These are phyloP conservation scores for Pythium rishiriense DNA, from an alignment of 352 stramenopile genomes.

Conservation along the genomic window DNA sequence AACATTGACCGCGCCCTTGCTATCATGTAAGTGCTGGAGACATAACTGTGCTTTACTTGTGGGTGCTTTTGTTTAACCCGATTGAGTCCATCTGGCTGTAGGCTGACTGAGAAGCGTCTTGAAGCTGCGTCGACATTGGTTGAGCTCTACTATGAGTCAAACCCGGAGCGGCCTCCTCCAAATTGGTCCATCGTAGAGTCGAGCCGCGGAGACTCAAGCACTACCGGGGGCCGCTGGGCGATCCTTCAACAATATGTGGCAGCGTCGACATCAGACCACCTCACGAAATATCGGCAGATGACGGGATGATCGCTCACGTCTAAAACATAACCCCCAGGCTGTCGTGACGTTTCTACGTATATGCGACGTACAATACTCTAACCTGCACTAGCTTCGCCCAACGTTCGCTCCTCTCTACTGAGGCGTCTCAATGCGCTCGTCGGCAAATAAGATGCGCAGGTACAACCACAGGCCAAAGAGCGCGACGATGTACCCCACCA, in stretches of 20 bases:
- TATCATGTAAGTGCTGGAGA: slow-evolving; percentile 25
- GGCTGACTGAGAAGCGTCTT: slow-evolving; percentile 22
- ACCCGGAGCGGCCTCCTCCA: slow-evolving; percentile 21
- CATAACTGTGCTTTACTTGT: neutral
- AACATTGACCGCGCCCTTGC: slow-evolving; percentile 26
- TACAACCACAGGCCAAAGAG: slow-evolving; percentile 66
- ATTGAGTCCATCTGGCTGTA: neutral
- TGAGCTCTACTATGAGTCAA: slow-evolving; percentile 30
- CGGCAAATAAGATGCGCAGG: slow-evolving; percentile 65
- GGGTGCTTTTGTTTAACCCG: neutral
- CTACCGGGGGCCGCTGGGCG: slow-evolving; percentile 8
- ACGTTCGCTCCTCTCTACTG: slow-evolving; percentile 26
- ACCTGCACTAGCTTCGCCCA: neutral
- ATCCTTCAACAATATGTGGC: slow-evolving; percentile 29
- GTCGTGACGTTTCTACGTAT: neutral
- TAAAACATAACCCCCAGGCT: neutral
- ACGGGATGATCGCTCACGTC: neutral
- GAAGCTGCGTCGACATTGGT: slow-evolving; percentile 29
- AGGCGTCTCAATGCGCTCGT: slow-evolving; percentile 49
- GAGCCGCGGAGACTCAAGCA: neutral
- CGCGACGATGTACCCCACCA: slow-evolving; percentile 45
- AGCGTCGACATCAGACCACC: slow-evolving; percentile 20
- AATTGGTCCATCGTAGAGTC: slow-evolving; percentile 7
- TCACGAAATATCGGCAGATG: slow-evolving; percentile 22
- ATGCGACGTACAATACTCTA: slow-evolving; percentile 12